Evolutionary conservation across 805 yeast genomes (phyloP).

Genomic region (Saccharomycopsis sp.): DNA sequence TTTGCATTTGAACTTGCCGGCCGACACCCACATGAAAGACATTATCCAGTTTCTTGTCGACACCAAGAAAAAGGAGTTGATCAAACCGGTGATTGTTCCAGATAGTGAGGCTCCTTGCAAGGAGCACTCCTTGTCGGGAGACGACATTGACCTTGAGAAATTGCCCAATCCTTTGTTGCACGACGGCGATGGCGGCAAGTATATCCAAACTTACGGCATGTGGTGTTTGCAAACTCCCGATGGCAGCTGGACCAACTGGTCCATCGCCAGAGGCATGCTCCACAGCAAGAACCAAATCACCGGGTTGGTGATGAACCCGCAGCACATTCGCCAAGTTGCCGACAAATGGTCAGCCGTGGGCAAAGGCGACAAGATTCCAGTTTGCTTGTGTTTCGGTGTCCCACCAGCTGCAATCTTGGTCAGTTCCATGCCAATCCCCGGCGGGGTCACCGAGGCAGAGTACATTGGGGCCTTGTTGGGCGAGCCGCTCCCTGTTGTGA

Average conservation of each 20-base stretch:
- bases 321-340: constrained; percentile 1
- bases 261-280: not conserved
- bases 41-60: not conserved
- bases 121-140: not conserved
- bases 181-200: constrained; percentile 1
- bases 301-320: constrained; percentile 2
- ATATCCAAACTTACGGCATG: constrained; percentile 2
- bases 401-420: constrained; percentile 1
- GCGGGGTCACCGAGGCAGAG: not conserved
- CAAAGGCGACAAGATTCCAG: constrained; percentile 1
- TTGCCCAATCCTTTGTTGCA: constrained; percentile 1
- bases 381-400: constrained; percentile 1
- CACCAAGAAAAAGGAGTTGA: not conserved
- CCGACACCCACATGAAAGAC: not conserved
- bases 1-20: not conserved
- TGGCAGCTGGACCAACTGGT: not conserved
- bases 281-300: not conserved
- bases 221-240: constrained; percentile 2
- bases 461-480: constrained; percentile 1
- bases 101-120: constrained; percentile 1
- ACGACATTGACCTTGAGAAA: not conserved
- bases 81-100: not conserved
- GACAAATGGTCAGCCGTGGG: not conserved
- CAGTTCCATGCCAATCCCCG: constrained; percentile 4
- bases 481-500: constrained; percentile 1